phyloP scores from a whole-genome alignment of 768 basidiomycete genomes.

The Rickenella mellea region DNA sequence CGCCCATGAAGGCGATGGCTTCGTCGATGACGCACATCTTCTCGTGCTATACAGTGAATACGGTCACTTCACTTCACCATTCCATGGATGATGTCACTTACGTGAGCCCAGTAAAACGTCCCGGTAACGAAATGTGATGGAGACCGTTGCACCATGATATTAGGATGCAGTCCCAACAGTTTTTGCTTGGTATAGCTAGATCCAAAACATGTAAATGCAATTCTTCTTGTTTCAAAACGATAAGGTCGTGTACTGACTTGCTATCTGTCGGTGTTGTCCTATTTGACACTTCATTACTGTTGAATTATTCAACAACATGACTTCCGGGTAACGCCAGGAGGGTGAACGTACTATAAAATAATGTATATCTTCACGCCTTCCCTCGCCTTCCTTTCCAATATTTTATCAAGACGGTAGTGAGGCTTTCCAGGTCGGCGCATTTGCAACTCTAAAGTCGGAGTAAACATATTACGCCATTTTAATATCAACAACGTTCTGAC shows the following conservation, averaged over 20 bases:
- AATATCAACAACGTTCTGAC: constrained; percentile 25
- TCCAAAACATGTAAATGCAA: neutral
- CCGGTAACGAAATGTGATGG: constrained; percentile 97
- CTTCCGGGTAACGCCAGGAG: neutral
- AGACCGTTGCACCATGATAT: constrained; percentile 93
- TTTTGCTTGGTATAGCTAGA: constrained; percentile 79
- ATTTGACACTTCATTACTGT: constrained; percentile 90
- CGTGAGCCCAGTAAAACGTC: constrained; percentile 98
- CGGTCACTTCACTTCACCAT: neutral
- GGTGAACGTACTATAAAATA: constrained; percentile 71
- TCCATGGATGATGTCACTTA: constrained; percentile 26
- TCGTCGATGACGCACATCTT: constrained; percentile 97
- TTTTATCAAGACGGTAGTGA: constrained; percentile 75
- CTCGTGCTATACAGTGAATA: constrained; percentile 59
- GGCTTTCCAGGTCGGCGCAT: constrained; percentile 79
- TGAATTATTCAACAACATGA: constrained; percentile 4
- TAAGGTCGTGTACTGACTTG: constrained; percentile 41
- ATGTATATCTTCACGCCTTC: constrained; percentile 95
- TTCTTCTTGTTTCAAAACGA: neutral
- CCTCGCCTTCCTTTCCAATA: constrained; percentile 85
- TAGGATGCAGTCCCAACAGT: constrained; percentile 70
- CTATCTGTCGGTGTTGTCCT: constrained; percentile 91
- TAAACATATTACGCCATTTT: constrained; percentile 1
- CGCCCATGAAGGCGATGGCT: constrained; percentile 96
- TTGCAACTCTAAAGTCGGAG: constrained; percentile 51